Conservation (phyloP, 805 yeast genomes). For the Ogataea neopini region DNA sequence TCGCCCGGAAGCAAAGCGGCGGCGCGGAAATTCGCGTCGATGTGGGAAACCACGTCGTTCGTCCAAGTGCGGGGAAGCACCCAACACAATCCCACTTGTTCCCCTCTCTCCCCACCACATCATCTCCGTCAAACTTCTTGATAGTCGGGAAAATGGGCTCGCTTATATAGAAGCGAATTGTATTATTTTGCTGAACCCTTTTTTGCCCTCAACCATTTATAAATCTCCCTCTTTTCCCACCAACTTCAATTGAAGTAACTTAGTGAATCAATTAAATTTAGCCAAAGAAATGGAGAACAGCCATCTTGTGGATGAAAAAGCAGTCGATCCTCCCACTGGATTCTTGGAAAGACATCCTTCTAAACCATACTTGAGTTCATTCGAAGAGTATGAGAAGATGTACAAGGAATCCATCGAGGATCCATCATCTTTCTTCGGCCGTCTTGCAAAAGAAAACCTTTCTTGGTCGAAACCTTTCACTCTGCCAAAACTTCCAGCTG, state of each 20-base stretch:
- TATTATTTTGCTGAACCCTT: background rate
- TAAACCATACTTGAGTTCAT: conserved; percentile 47
- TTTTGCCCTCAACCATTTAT: background rate
- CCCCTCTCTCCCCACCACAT: conserved; percentile 3
- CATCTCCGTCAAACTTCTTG: background rate
- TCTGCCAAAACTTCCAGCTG: conserved; percentile 44
- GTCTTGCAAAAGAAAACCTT: conserved; percentile 49
- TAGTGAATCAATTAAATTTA: too few relatives aligned
- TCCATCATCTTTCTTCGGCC: conserved; percentile 57
- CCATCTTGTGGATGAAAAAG: conserved; percentile 33
- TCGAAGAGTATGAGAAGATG: conserved; percentile 49
- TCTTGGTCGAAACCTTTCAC: conserved; percentile 57
- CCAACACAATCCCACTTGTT: background rate
- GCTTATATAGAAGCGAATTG: background rate
- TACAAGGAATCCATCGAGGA: conserved; percentile 58
- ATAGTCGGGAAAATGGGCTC: conserved; percentile 3
- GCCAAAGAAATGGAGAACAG: conserved; percentile 32
- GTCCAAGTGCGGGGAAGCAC: conserved; percentile 6
- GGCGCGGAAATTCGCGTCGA: too few relatives aligned
- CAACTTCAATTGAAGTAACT: background rate
- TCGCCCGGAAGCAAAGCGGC: too few relatives aligned
- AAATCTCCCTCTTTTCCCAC: background rate
- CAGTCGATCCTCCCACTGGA: conserved; percentile 36
- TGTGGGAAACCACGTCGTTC: too few relatives aligned
- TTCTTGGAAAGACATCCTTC: conserved; percentile 44